A percentile compares a stretch with the other conserved stretches of the same genome.
phyloP scores from a whole-genome alignment of 2,329 filamentous ascomycete genomes.

The Aspergillus japonicus region DNA sequence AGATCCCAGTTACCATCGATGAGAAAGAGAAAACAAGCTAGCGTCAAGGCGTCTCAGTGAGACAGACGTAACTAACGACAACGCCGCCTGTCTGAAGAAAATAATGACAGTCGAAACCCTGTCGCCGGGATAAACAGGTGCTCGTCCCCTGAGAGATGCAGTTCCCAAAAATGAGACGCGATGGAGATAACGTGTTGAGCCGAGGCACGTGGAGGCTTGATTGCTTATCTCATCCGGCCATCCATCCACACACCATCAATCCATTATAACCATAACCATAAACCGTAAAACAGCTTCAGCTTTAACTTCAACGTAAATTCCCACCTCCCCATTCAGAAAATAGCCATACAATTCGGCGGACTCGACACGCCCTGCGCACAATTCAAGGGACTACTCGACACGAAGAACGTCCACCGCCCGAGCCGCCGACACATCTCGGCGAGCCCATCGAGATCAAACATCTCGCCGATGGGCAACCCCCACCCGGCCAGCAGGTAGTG shows the following conservation, averaged over 20 bases:
- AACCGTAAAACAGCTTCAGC: no score
- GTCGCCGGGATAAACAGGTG: not conserved
- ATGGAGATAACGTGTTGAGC: not conserved
- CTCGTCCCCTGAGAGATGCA: not conserved
- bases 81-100: not conserved
- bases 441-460: constrained; percentile 41
- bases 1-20: not conserved
- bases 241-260: not conserved
- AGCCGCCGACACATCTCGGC: constrained; percentile 33
- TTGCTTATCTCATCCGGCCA: not conserved
- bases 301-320: no score
- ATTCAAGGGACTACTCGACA: constrained; percentile 43
- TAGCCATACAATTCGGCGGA: constrained; percentile 45
- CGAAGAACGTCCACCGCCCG: constrained; percentile 39
- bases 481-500: constrained; percentile 39
- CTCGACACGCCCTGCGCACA: constrained; percentile 41
- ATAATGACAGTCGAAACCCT: not conserved
- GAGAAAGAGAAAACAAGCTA: not conserved
- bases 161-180: not conserved
- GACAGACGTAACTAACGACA: not conserved
- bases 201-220: not conserved
- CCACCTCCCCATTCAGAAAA: constrained; percentile 31
- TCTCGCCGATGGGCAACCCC: constrained; percentile 42
- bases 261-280: no score
- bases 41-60: not conserved